These are phyloP conservation scores for Quercus ilex DNA, from an alignment of 306 rosid genomes.

Conservation along the genomic window DNA sequence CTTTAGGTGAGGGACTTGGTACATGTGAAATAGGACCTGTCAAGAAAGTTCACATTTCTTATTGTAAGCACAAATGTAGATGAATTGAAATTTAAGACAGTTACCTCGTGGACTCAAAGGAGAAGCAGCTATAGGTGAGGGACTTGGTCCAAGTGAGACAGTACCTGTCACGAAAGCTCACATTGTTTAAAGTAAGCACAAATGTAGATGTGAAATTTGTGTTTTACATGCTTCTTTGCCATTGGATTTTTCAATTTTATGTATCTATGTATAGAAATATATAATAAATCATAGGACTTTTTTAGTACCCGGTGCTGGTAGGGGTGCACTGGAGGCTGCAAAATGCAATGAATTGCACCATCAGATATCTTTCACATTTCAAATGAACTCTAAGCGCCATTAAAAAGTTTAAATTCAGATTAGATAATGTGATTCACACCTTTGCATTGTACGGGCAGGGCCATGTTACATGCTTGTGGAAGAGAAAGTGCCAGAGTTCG, in stretches of 20 bases:
- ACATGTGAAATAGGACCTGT: too few relatives aligned
- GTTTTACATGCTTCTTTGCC: neutral
- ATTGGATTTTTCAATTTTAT: neutral
- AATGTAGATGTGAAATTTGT: neutral
- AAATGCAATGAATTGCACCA: neutral
- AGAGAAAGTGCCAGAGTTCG: slow-evolving; percentile 40
- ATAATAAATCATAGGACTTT: neutral
- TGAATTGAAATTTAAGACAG: too few relatives aligned
- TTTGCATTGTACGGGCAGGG: slow-evolving; percentile 47
- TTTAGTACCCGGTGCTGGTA: slow-evolving; percentile 62
- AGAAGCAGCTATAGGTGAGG: slow-evolving; percentile 31
- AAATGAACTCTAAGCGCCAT: neutral
- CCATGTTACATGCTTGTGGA: slow-evolving; percentile 52
- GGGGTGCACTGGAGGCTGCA: slow-evolving; percentile 59
- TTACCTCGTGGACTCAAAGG: slow-evolving; percentile 14
- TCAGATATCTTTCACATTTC: neutral
- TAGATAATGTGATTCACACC: slow-evolving; percentile 25
- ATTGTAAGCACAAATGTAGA: too few relatives aligned
- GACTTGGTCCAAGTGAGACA: slow-evolving; percentile 21
- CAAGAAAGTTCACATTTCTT: too few relatives aligned
- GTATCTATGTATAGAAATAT: neutral
- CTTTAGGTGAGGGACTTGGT: too few relatives aligned
- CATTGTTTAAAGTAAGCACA: neutral
- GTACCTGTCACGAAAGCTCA: slow-evolving; percentile 35
- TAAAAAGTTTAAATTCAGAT: too few relatives aligned